phyloP scores from a whole-genome alignment of 108 stramenopile species.

The Ochromonas danica region DNA sequence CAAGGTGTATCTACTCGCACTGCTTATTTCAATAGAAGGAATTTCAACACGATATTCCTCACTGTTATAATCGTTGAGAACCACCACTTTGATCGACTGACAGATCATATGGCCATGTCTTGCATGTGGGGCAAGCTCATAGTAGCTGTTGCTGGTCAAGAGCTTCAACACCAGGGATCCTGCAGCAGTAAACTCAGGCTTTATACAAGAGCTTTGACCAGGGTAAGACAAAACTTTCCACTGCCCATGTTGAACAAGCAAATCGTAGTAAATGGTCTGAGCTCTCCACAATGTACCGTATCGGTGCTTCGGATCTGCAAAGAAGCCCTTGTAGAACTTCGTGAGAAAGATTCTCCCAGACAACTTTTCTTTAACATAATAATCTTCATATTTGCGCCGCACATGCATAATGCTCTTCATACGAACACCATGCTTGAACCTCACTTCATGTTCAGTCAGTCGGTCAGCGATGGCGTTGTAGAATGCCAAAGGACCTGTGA shows the following conservation, averaged over 20 bases:
- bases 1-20: too few species aligned
- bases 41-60: background rate
- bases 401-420: background rate
- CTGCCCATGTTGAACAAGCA: background rate
- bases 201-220: background rate
- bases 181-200: background rate
- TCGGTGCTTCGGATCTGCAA: background rate
- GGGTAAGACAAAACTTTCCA: background rate
- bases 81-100: background rate
- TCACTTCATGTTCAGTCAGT: background rate
- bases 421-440: background rate
- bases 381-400: background rate
- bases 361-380: background rate
- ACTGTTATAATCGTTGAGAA: background rate
- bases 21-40: too few species aligned
- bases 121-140: background rate
- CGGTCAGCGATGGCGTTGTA: background rate
- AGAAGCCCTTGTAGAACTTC: background rate
- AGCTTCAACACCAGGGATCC: background rate
- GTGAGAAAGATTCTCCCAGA: background rate
- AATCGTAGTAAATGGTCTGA: constrained; percentile 1
- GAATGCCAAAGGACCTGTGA: background rate
- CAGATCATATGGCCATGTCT: background rate
- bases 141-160: background rate
- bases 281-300: background rate